Evolutionary conservation across 768 basidiomycete genomes (phyloP).

Genomic region (Lentinula guzmanii): DNA sequence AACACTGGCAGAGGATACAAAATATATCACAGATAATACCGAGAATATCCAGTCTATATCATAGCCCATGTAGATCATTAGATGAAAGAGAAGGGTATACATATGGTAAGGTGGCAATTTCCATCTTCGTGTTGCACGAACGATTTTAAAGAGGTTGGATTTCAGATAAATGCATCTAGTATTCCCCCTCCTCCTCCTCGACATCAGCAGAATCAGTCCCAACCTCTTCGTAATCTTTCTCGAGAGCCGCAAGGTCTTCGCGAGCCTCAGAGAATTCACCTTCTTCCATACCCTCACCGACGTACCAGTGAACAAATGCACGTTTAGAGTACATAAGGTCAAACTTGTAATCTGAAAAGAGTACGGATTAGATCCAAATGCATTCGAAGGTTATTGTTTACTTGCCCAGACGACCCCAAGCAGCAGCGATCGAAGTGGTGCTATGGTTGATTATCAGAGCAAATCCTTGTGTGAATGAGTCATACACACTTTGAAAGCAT

Average conservation of each 20-base stretch:
- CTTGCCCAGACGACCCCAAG: constrained; percentile 83
- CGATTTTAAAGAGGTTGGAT: background rate
- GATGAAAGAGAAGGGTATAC: background rate
- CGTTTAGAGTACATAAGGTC: constrained; percentile 97
- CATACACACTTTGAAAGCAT: constrained; percentile 82
- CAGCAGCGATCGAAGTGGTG: constrained; percentile 89
- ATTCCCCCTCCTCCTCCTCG: constrained; percentile 35
- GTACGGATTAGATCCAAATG: constrained; percentile 5
- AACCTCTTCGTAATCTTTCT: constrained; percentile 94
- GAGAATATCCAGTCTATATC: background rate
- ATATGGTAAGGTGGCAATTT: background rate
- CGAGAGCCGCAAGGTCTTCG: constrained; percentile 99
- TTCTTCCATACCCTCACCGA: constrained; percentile 77
- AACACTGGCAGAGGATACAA: background rate
- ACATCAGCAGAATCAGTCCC: constrained; percentile 45
- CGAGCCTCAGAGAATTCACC: constrained; percentile 99
- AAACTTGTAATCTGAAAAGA: constrained; percentile 82
- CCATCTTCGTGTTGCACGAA: background rate
- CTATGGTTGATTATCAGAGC: constrained; percentile 24
- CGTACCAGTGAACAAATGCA: constrained; percentile 64
- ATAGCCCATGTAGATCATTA: background rate
- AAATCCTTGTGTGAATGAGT: background rate
- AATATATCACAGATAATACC: background rate
- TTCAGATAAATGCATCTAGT: constrained; percentile 14
- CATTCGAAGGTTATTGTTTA: background rate